Evolutionary conservation across 352 stramenopile genomes (phyloP).

Genomic region (Pythium phragmiticola): DNA sequence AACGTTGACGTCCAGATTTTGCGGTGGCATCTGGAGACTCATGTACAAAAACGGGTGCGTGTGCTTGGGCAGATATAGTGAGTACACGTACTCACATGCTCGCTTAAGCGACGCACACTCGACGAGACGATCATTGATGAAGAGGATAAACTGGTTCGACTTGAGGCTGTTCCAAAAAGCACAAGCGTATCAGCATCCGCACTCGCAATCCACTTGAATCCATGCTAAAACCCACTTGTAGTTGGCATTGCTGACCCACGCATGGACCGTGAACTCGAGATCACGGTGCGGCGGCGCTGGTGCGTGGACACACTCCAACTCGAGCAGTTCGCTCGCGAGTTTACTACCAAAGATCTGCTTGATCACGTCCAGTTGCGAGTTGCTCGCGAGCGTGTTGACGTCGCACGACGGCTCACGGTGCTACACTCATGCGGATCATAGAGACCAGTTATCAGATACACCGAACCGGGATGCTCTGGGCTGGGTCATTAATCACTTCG

Average conservation of each 20-base stretch:
- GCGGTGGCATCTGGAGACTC: constrained; percentile 91
- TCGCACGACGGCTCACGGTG: constrained; percentile 77
- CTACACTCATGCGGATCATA: constrained; percentile 24
- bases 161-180: constrained; percentile 45
- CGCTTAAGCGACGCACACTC: constrained; percentile 91
- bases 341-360: constrained; percentile 75
- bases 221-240: constrained; percentile 57
- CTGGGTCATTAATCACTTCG: neutral
- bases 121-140: constrained; percentile 98
- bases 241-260: constrained; percentile 88
- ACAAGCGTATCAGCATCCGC: neutral
- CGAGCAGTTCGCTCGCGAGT: constrained; percentile 55
- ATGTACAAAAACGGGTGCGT: constrained; percentile 97
- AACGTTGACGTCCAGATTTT: constrained; percentile 98
- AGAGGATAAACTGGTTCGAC: constrained; percentile 91
- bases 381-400: constrained; percentile 70
- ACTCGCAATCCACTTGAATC: neutral
- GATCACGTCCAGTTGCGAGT: constrained; percentile 69
- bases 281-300: constrained; percentile 22
- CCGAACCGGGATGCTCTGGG: no score
- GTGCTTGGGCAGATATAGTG: constrained; percentile 91
- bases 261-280: constrained; percentile 42
- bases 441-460: neutral
- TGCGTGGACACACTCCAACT: constrained; percentile 40
- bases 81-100: constrained; percentile 94